phyloP scores from a whole-genome alignment of 192 early-diverging fungal genomes.

The Spizellomyces punctatus region DNA sequence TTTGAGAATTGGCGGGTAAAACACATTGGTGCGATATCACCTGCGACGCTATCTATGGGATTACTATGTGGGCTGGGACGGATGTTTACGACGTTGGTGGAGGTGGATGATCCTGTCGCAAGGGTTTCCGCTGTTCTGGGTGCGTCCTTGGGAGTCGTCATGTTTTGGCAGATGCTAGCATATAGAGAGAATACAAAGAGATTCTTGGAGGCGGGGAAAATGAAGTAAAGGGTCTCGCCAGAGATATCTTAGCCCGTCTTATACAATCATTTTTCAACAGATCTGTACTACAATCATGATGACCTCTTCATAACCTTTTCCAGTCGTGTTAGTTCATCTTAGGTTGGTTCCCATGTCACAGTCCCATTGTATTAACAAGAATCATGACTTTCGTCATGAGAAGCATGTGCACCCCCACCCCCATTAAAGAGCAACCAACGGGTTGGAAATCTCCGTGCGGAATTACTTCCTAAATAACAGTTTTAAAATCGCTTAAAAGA shows the following conservation, averaged over 20 bases:
- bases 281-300: too few relatives aligned
- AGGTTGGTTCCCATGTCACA: too few relatives aligned
- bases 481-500: constrained; percentile 54
- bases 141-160: constrained; percentile 18
- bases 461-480: too few relatives aligned
- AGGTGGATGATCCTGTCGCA: constrained; percentile 27
- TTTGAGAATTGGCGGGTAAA: constrained; percentile 8
- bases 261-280: neutral
- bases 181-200: constrained; percentile 21
- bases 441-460: too few relatives aligned
- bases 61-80: constrained; percentile 28
- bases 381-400: too few relatives aligned
- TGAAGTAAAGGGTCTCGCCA: constrained; percentile 2
- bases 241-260: neutral
- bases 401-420: too few relatives aligned
- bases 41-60: constrained; percentile 27
- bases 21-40: constrained; percentile 29
- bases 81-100: constrained; percentile 32
- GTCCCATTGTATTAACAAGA: too few relatives aligned
- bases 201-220: constrained; percentile 19
- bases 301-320: too few relatives aligned
- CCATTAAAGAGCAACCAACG: too few relatives aligned
- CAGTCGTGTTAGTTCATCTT: too few relatives aligned
- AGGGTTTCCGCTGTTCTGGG: constrained; percentile 11
- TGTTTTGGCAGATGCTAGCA: constrained; percentile 21